These are phyloP conservation scores for Phaeodactylum tricornutum DNA, from an alignment of 108 stramenopile species.

Conservation along the genomic window DNA sequence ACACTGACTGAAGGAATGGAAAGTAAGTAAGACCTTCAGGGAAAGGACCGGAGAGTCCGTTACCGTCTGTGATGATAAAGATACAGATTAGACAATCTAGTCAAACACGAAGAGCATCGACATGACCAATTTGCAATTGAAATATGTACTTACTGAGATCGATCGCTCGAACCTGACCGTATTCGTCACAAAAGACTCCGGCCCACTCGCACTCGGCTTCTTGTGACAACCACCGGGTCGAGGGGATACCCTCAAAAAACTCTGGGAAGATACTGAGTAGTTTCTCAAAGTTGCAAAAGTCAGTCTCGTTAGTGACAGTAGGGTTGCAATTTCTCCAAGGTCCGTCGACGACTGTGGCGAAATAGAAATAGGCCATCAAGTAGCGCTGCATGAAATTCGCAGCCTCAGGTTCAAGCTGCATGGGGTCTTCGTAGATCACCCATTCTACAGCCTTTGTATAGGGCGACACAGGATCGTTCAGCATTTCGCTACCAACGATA, in stretches of 20 bases:
- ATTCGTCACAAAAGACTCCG: slow-evolving; percentile 16
- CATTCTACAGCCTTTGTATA: slow-evolving; percentile 39
- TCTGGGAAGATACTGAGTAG: slow-evolving; percentile 2
- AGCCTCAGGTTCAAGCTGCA: slow-evolving; percentile 23
- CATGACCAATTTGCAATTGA: neutral
- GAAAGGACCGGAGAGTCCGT: slow-evolving; percentile 6
- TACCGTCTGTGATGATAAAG: slow-evolving; percentile 3
- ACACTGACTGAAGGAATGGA: slow-evolving; percentile 12
- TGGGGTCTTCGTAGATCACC: slow-evolving; percentile 49
- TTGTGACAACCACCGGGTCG: slow-evolving; percentile 26
- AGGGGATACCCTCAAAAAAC: slow-evolving; percentile 3
- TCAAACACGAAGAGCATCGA: neutral
- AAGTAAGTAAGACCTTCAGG: slow-evolving; percentile 14
- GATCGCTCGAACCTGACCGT: slow-evolving; percentile 7
- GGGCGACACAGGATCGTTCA: slow-evolving; percentile 24
- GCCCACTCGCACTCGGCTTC: slow-evolving; percentile 21
- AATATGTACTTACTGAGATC: slow-evolving; percentile 16
- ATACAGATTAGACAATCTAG: neutral
- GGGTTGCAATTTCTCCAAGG: slow-evolving; percentile 37
- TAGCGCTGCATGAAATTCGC: slow-evolving; percentile 52
- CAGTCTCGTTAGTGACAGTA: neutral
- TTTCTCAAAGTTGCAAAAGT: slow-evolving; percentile 17
- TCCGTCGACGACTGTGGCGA: slow-evolving; percentile 20
- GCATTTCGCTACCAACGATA: slow-evolving; percentile 17
- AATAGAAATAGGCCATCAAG: slow-evolving; percentile 42